phyloP scores from a whole-genome alignment of 805 yeast species.

The Wickerhamiella azymoides region DNA sequence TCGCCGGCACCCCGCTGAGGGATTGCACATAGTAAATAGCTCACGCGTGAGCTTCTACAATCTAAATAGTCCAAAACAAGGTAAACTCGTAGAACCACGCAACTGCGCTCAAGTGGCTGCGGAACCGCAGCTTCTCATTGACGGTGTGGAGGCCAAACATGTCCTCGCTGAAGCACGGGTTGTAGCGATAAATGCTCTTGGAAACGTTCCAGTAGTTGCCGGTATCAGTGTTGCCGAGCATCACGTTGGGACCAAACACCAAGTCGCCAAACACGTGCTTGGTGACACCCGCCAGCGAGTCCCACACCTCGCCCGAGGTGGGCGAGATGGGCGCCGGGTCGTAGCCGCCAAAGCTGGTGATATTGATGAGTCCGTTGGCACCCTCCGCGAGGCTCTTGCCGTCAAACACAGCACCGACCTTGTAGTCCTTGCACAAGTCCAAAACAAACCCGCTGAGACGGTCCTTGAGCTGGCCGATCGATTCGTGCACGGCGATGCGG shows the following conservation, averaged over 20 bases:
- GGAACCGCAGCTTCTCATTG: conserved; percentile 42
- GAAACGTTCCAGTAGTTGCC: conserved; percentile 48
- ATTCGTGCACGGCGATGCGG: conserved; percentile 45
- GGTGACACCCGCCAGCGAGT: conserved; percentile 42
- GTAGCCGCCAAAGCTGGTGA: conserved; percentile 17
- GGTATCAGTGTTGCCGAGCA: conserved; percentile 61
- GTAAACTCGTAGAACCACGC: conserved; percentile 23
- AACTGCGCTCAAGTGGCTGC: conserved; percentile 36
- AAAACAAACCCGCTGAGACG: conserved; percentile 27
- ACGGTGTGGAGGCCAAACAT: conserved; percentile 37
- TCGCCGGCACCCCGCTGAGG: no score
- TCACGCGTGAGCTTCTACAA: no score
- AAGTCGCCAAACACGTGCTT: conserved; percentile 45
- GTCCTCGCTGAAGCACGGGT: conserved; percentile 26
- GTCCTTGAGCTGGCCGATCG: conserved; percentile 31
- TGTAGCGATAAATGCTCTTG: conserved; percentile 43
- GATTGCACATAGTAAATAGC: no score
- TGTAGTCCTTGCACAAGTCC: conserved; percentile 32
- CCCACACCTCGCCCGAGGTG: conserved; percentile 29
- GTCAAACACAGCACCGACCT: conserved; percentile 29
- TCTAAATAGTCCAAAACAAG: conserved; percentile 6
- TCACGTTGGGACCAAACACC: conserved; percentile 21
- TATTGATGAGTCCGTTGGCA: conserved; percentile 2
- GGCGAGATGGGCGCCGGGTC: conserved; percentile 42
- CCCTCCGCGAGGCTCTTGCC: conserved; percentile 4